Evolutionary conservation across 1,139 yeast genomes (phyloP), one percentile per base, ranked within the genome.

Genomic region (Ogataea hybrid): DNA sequence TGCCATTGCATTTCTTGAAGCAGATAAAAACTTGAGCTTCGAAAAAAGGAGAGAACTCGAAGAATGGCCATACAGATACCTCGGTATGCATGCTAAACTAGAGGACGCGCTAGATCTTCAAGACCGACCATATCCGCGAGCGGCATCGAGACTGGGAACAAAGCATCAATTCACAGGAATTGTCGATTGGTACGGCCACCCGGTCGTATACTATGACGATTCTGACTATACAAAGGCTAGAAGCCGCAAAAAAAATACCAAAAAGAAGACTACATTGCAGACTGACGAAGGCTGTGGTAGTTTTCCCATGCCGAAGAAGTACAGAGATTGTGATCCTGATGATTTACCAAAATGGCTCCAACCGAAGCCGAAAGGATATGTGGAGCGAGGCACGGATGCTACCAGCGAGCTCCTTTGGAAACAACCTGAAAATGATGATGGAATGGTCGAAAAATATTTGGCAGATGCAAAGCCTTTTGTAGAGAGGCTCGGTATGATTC

Each of bases 361-460:
- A 56, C 85, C 82, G 4, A 67, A 83, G 48, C 96, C 96, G 0
- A 70, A 71, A 42, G 95, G 96, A 0, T 87, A 84, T 56, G 66
- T 84, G n/a, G 95, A 88, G 53, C 72, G 98, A 55, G 98, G 97
- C 1, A 79, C 75, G 1, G 89, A 82, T 53, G 79, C 73, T 22
- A 86, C 96, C 0, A 73, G 79, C 15, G 73, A 81, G 0, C 62
- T 86, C 15, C 64, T 84, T 54, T 92, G 97, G 96, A 74, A 72
- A 51, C 66, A 71, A 29, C 70, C 70, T 5, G 70, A 51, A 1
- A 73, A 67, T 32, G 38, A 58, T 0, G 58, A 62, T 0, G 56
- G 55, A 1, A 59, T 58, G 15, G 64, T 84, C 14, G 87, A 81
- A 31, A 55, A 58, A 2, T 92, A 78, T 57, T 57, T 90, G 8